Evolutionary conservation across 305 asterid genomes (phyloP).

Genomic region (Ajuga reptans): DNA sequence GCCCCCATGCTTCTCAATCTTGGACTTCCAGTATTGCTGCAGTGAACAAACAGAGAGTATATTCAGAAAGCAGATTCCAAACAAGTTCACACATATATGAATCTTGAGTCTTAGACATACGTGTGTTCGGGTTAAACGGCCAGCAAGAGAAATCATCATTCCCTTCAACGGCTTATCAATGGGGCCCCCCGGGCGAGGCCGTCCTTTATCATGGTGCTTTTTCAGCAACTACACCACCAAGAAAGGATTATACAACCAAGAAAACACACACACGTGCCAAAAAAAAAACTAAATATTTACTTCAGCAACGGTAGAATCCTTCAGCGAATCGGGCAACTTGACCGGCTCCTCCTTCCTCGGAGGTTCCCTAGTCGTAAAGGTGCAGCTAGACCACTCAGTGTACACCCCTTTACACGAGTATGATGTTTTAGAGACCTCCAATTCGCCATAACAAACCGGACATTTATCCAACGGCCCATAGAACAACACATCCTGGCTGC

Average conservation of each 20-base stretch:
- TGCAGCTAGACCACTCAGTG: slow-evolving; percentile 72
- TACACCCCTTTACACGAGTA: slow-evolving; percentile 53
- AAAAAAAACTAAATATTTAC: slow-evolving; percentile 23
- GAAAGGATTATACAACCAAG: not conserved
- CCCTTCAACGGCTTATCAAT: slow-evolving; percentile 56
- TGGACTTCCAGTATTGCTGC: slow-evolving; percentile 74
- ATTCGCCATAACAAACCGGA: slow-evolving; percentile 42
- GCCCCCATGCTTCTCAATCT: slow-evolving; percentile 77
- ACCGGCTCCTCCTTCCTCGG: slow-evolving; percentile 49
- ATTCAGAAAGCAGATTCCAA: not conserved
- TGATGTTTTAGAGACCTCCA: slow-evolving; percentile 25
- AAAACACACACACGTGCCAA: not conserved
- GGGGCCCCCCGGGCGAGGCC: slow-evolving; percentile 14
- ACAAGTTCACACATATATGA: not conserved
- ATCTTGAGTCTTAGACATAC: slow-evolving; percentile 22
- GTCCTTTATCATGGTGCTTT: slow-evolving; percentile 34
- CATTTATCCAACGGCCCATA: slow-evolving; percentile 58
- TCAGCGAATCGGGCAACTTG: slow-evolving; percentile 53
- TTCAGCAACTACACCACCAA: slow-evolving; percentile 43
- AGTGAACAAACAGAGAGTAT: not conserved
- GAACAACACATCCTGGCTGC: slow-evolving; percentile 74
- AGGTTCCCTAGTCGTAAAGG: slow-evolving; percentile 43
- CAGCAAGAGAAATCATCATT: slow-evolving; percentile 58
- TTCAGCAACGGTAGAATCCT: slow-evolving; percentile 35
- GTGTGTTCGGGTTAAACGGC: slow-evolving; percentile 64